Conservation (phyloP, 257 asterid genomes). For the Salvia miltiorrhiza region DNA sequence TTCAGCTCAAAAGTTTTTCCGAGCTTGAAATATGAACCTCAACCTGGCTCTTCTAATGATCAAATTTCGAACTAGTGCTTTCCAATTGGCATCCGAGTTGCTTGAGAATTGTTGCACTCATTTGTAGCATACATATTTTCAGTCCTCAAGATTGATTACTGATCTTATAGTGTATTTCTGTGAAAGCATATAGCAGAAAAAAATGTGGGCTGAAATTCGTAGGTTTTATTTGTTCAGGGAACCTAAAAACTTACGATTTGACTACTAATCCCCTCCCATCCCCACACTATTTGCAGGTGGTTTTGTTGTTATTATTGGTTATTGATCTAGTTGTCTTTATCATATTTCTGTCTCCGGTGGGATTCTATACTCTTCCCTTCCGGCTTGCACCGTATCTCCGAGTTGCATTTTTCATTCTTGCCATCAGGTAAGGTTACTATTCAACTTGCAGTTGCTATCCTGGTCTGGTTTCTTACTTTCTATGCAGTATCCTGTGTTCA, state of each 20-base stretch:
- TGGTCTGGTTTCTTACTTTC: background rate
- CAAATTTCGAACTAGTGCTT: background rate
- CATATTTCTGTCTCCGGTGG: conserved; percentile 66
- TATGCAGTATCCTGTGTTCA: conserved; percentile 9
- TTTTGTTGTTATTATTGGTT: conserved; percentile 55
- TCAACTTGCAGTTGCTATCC: conserved; percentile 6
- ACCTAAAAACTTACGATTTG: background rate
- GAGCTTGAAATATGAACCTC: background rate
- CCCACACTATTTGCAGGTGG: conserved; percentile 48
- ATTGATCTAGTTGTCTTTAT: conserved; percentile 58
- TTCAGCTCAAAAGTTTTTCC: background rate
- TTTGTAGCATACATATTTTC: background rate
- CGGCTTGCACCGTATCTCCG: conserved; percentile 86
- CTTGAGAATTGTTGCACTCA: background rate
- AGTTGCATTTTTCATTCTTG: conserved; percentile 64
- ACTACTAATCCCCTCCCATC: background rate
- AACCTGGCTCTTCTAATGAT: background rate
- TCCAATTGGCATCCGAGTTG: background rate
- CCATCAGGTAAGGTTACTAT: conserved; percentile 57
- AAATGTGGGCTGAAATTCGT: background rate
- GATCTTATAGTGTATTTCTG: background rate
- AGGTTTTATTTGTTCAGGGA: background rate
- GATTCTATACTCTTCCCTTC: conserved; percentile 65
- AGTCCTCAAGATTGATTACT: background rate
- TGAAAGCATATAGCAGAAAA: background rate